Evolutionary conservation across 2,329 filamentous ascomycete species (phyloP).

Genomic region (Talaromyces albobiverticillius): DNA sequence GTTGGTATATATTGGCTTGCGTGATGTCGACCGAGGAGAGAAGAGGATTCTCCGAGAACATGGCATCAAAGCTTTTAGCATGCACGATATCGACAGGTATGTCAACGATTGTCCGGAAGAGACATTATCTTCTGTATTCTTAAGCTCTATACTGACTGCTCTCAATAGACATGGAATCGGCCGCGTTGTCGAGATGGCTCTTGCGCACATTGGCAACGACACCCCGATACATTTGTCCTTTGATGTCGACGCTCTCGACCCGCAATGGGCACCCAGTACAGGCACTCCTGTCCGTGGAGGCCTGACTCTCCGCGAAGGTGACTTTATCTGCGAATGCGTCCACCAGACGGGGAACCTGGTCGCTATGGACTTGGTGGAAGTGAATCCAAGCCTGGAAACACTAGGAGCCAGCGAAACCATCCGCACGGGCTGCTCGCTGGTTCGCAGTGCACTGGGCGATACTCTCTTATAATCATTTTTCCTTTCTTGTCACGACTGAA

Average conservation of each 20-base stretch:
- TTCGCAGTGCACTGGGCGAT: conserved; percentile 88
- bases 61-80: conserved; percentile 92
- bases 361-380: conserved; percentile 78
- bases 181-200: conserved; percentile 95
- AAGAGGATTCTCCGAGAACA: conserved; percentile 87
- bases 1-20: conserved; percentile 92
- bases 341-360: conserved; percentile 76
- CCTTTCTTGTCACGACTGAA: not conserved
- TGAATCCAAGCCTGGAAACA: conserved; percentile 69
- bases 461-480: conserved; percentile 64
- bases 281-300: conserved; percentile 93
- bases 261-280: conserved; percentile 92
- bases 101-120: conserved; percentile 22
- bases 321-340: conserved; percentile 90
- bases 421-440: conserved; percentile 82
- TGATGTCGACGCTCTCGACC: conserved; percentile 94
- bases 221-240: conserved; percentile 97
- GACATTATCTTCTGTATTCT: too few species aligned
- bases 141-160: not conserved
- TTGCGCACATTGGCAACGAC: conserved; percentile 89
- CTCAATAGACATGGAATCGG: conserved; percentile 77
- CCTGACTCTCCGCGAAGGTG: conserved; percentile 88
- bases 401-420: conserved; percentile 81
- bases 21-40: conserved; percentile 90
- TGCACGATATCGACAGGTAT: conserved; percentile 94